phyloP scores from a whole-genome alignment of 768 basidiomycete genomes.

The Auricularia sp. region DNA sequence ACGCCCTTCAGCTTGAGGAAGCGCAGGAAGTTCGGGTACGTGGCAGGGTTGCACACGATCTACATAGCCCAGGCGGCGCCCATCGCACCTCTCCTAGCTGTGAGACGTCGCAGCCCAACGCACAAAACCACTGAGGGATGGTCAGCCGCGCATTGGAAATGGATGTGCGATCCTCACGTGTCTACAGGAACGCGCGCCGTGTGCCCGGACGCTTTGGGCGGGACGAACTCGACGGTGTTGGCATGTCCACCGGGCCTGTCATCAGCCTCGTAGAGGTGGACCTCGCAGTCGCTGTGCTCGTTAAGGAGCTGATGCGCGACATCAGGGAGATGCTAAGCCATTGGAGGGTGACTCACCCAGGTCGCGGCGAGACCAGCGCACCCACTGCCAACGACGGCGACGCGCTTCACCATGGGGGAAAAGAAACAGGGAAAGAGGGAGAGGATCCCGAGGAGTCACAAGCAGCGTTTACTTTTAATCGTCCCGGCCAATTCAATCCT shows the following conservation, averaged over 20 bases:
- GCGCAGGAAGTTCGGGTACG: conserved; percentile 69
- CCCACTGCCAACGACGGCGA: conserved; percentile 69
- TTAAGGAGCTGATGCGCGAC: conserved; percentile 44
- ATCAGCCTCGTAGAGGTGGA: conserved; percentile 65
- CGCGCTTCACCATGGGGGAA: conserved; percentile 6
- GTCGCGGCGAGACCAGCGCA: conserved; percentile 70
- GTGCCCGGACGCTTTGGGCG: conserved; percentile 21
- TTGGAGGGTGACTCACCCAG: conserved; percentile 38
- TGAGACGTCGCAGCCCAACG: conserved; percentile 12
- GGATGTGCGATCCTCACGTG: conserved; percentile 38
- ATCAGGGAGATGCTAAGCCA: background rate
- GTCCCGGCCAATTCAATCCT: too few species aligned
- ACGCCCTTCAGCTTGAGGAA: conserved; percentile 46
- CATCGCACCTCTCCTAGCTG: background rate
- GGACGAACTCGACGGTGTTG: conserved; percentile 52
- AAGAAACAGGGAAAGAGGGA: background rate
- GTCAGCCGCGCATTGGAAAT: background rate
- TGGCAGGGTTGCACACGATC: conserved; percentile 69
- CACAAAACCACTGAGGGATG: conserved; percentile 43
- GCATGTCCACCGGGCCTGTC: conserved; percentile 64
- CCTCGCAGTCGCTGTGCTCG: conserved; percentile 62
- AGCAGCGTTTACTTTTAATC: background rate
- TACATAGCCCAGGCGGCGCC: conserved; percentile 17
- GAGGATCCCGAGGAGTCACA: background rate
- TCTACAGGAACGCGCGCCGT: conserved; percentile 45